phyloP scores from a whole-genome alignment of 169 alveolate species.

The Babesia caballi region DNA sequence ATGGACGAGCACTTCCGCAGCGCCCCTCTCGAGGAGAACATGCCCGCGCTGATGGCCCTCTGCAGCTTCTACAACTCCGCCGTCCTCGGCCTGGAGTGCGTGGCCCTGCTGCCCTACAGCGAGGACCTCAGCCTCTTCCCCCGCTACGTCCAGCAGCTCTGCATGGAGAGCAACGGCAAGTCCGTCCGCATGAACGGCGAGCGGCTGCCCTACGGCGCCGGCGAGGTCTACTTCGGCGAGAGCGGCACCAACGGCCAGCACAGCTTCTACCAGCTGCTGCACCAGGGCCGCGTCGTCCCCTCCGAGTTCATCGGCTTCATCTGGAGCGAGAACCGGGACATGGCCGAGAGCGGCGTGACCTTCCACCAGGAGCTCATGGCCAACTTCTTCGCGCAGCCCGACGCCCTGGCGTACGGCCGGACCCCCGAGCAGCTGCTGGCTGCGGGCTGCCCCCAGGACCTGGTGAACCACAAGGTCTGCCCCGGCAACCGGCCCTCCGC shows the following conservation, averaged over 20 bases:
- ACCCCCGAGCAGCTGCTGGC: slow-evolving; percentile 78
- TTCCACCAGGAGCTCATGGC: slow-evolving; percentile 96
- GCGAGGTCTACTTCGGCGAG: slow-evolving; percentile 98
- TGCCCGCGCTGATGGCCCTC: slow-evolving; percentile 94
- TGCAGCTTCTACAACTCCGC: slow-evolving; percentile 92
- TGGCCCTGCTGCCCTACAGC: slow-evolving; percentile 97
- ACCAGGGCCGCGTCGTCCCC: slow-evolving; percentile 95
- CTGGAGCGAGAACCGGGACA: slow-evolving; percentile 85
- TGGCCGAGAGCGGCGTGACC: slow-evolving; percentile 45
- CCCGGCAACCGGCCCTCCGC: slow-evolving; percentile 96
- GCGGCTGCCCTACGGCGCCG: slow-evolving; percentile 77
- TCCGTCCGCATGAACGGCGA: slow-evolving; percentile 83
- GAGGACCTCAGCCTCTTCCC: slow-evolving; percentile 91
- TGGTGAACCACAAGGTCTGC: slow-evolving; percentile 89
- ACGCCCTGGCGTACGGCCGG: slow-evolving; percentile 97
- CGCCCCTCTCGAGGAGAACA: slow-evolving; percentile 79
- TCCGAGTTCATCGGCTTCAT: slow-evolving; percentile 97
- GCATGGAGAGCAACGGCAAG: slow-evolving; percentile 98
- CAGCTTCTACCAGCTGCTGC: slow-evolving; percentile 95
- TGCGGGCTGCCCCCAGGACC: slow-evolving; percentile 78
- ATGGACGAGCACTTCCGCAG: slow-evolving; percentile 88
- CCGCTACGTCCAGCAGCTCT: slow-evolving; percentile 95
- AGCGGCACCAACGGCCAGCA: slow-evolving; percentile 99
- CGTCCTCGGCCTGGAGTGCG: slow-evolving; percentile 82
- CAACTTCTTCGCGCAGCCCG: slow-evolving; percentile 98